phyloP scores from a whole-genome alignment of 176 grass and related monocot species.

The Phyllostachys edulis region DNA sequence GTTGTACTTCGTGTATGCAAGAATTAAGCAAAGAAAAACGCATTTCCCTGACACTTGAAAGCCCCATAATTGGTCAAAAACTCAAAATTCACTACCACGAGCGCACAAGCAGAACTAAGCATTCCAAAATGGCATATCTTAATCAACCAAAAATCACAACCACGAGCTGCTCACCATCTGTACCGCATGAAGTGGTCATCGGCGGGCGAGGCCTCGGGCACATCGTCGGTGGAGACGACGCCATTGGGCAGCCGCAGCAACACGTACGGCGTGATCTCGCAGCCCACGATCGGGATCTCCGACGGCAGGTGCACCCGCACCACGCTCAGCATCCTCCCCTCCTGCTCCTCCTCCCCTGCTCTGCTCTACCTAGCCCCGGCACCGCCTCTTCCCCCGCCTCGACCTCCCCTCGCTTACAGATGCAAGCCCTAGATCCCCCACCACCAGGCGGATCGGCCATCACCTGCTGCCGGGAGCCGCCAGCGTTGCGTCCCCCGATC shows the following conservation, averaged over 20 bases:
- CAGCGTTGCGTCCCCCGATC: conserved; percentile 63
- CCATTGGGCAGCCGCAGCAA: conserved; percentile 64
- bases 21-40: not conserved
- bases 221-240: conserved; percentile 59
- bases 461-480: conserved; percentile 49
- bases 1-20: not conserved
- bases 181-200: conserved; percentile 88
- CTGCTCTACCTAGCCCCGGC: conserved; percentile 36
- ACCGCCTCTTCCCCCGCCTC: conserved; percentile 1
- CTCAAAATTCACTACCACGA: conserved; percentile 11
- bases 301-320: conserved; percentile 90
- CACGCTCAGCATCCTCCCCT: conserved; percentile 84
- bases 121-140: not conserved
- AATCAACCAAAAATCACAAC: not conserved
- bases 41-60: not conserved
- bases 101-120: conserved; percentile 15
- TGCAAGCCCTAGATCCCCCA: conserved; percentile 48
- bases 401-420: conserved; percentile 13
- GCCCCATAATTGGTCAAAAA: conserved; percentile 10
- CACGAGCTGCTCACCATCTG: conserved; percentile 66
- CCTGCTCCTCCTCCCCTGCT: conserved; percentile 29
- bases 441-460: conserved; percentile 75
- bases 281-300: conserved; percentile 99
- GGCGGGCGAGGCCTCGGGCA: conserved; percentile 37
- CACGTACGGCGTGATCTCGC: conserved; percentile 99